Evolutionary conservation across 1,284 basidiomycete genomes (phyloP).

Genomic region (Coniophora puteana): DNA sequence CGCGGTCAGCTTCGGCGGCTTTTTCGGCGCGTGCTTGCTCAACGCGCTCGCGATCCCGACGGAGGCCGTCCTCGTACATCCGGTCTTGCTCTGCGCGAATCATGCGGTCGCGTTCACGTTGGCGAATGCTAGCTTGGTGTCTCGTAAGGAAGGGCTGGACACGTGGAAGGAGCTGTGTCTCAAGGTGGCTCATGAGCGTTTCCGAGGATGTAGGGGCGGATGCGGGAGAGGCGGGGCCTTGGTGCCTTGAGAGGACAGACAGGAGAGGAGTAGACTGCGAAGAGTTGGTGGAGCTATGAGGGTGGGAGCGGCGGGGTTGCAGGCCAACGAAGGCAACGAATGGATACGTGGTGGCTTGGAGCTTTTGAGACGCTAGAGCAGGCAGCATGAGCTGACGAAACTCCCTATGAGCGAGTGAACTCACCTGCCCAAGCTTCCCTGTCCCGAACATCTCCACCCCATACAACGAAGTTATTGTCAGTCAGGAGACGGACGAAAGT

Average conservation of each 20-base stretch:
- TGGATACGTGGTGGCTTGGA: conserved; percentile 88
- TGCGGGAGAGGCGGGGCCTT: conserved; percentile 56
- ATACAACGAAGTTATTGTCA: conserved; percentile 61
- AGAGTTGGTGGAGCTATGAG: conserved; percentile 35
- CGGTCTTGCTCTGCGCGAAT: conserved; percentile 82
- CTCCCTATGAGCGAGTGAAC: conserved; percentile 17
- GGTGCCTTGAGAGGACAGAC: conserved; percentile 80
- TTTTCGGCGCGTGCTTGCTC: conserved; percentile 46
- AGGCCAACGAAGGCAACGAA: conserved; percentile 89
- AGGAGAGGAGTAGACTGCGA: conserved; percentile 48
- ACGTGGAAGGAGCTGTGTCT: conserved; percentile 72
- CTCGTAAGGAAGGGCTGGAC: conserved; percentile 71
- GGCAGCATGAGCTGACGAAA: neutral
- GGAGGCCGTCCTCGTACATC: conserved; percentile 66
- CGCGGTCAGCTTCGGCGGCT: conserved; percentile 30
- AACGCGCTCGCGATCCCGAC: conserved; percentile 70
- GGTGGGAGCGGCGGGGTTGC: conserved; percentile 60
- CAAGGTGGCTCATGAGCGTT: conserved; percentile 63
- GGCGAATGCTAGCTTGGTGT: conserved; percentile 44
- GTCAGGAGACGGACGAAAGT: conserved; percentile 54
- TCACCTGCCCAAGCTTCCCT: conserved; percentile 82
- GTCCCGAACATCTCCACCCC: conserved; percentile 79
- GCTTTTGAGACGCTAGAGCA: conserved; percentile 70
- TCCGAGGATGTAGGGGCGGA: conserved; percentile 58
- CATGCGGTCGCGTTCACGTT: conserved; percentile 61